A percentile compares a stretch with the other conserved stretches of the same genome.
phyloP scores from a whole-genome alignment of 2,329 filamentous ascomycete species.

The Colletotrichum incanum region DNA sequence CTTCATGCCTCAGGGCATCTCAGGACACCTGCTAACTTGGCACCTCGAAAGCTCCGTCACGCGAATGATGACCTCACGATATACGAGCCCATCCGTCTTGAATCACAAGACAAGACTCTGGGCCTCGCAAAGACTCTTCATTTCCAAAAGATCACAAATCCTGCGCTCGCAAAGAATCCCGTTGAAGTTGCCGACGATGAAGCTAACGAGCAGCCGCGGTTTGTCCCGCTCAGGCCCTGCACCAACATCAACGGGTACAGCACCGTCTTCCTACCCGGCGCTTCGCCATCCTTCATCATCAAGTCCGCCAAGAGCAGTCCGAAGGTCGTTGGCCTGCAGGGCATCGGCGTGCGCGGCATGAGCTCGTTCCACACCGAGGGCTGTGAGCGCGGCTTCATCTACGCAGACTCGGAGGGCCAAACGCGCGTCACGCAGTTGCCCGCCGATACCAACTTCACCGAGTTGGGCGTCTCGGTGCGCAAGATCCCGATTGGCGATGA shows the following conservation, averaged over 20 bases:
- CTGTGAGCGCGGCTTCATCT: constrained; percentile 88
- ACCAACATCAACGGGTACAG: constrained; percentile 82
- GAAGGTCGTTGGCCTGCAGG: constrained; percentile 80
- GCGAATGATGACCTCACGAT: constrained; percentile 86
- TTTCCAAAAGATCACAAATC: constrained; percentile 83
- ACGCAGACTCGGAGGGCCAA: constrained; percentile 80
- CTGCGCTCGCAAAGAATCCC: constrained; percentile 73
- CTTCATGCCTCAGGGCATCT: constrained; percentile 17
- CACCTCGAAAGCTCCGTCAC: constrained; percentile 75
- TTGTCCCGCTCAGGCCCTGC: constrained; percentile 71
- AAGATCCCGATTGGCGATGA: constrained; percentile 81
- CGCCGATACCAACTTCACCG: constrained; percentile 75
- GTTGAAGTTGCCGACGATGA: constrained; percentile 67
- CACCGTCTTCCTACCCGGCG: constrained; percentile 86
- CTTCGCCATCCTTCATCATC: constrained; percentile 85
- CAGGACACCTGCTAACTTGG: constrained; percentile 11
- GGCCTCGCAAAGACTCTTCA: constrained; percentile 73
- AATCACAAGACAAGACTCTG: constrained; percentile 52
- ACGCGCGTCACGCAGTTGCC: constrained; percentile 83
- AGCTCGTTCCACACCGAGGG: constrained; percentile 83
- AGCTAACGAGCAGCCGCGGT: constrained; percentile 61
- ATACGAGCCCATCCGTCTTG: constrained; percentile 83
- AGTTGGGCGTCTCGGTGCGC: constrained; percentile 82
- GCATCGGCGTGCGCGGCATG: constrained; percentile 78
- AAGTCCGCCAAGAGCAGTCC: constrained; percentile 86